phyloP scores from a whole-genome alignment of 1,284 basidiomycete genomes.

The Melampsora americana region DNA sequence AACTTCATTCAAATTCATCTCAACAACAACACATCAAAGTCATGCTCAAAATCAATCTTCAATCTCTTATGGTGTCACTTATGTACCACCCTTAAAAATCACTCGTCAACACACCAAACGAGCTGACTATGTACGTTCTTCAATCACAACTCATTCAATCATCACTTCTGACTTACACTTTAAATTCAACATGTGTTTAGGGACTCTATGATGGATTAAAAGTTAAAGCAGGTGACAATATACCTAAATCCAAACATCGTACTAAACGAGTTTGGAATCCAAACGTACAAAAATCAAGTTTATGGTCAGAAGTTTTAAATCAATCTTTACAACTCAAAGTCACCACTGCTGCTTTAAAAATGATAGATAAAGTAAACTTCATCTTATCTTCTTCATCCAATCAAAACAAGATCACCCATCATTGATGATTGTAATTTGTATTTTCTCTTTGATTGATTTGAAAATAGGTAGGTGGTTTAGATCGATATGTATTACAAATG shows the following conservation, averaged over 20 bases:
- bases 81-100: slow-evolving; percentile 33
- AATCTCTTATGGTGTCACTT: slow-evolving; percentile 30
- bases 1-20: slow-evolving; percentile 6
- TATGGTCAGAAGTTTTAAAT: slow-evolving; percentile 66
- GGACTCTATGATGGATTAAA: slow-evolving; percentile 71
- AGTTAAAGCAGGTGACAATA: slow-evolving; percentile 80
- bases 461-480: slow-evolving; percentile 67
- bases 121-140: slow-evolving; percentile 16
- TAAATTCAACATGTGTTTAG: neutral
- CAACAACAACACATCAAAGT: neutral
- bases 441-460: neutral
- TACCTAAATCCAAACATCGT: slow-evolving; percentile 78
- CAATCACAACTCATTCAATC: too few species aligned
- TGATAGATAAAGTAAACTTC: slow-evolving; percentile 66
- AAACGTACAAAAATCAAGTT: slow-evolving; percentile 72
- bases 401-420: neutral
- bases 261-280: slow-evolving; percentile 86
- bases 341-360: slow-evolving; percentile 69
- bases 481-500: slow-evolving; percentile 70
- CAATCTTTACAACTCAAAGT: slow-evolving; percentile 65
- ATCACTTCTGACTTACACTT: neutral
- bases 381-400: neutral
- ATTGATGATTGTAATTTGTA: neutral
- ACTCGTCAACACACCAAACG: slow-evolving; percentile 39
- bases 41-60: neutral